A percentile compares a stretch with the other conserved stretches of the same genome.
Conservation (phyloP, 2,329 filamentous ascomycete genomes). For the Aspergillus candidus region DNA sequence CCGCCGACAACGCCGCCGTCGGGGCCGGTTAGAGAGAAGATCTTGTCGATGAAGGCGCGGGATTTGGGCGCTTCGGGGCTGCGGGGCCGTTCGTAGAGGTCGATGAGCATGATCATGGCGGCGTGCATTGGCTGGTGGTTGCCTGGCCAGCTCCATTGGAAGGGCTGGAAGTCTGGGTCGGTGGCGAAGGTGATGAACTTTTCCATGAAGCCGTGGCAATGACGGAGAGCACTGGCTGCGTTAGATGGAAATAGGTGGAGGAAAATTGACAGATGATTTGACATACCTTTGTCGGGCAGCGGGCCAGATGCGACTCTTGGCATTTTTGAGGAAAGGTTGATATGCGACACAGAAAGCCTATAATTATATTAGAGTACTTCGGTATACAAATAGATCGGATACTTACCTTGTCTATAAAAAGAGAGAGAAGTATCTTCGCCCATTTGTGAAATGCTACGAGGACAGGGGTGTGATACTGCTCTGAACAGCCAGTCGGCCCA, state of each 20-base stretch:
- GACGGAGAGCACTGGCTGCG: slow-evolving; percentile 36
- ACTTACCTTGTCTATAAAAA: slow-evolving; percentile 41
- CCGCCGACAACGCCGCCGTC: slow-evolving; percentile 43
- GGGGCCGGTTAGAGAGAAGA: slow-evolving; percentile 41
- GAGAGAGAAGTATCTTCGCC: slow-evolving; percentile 39
- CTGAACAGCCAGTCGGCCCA: slow-evolving; percentile 30
- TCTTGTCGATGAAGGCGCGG: slow-evolving; percentile 42
- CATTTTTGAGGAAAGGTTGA: slow-evolving; percentile 45
- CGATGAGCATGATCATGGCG: slow-evolving; percentile 43
- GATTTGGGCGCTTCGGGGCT: slow-evolving; percentile 42
- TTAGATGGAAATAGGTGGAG: no score
- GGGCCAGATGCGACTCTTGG: slow-evolving; percentile 43
- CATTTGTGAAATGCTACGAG: slow-evolving; percentile 43
- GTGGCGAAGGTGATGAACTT: slow-evolving; percentile 45
- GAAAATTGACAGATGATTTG: no score
- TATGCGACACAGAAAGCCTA: slow-evolving; percentile 45
- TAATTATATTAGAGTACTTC: slow-evolving; percentile 5
- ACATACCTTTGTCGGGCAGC: slow-evolving; percentile 40
- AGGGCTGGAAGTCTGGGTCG: slow-evolving; percentile 43
- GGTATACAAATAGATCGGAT: no score
- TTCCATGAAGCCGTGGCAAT: slow-evolving; percentile 45
- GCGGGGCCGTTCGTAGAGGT: slow-evolving; percentile 43
- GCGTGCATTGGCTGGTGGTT: slow-evolving; percentile 23
- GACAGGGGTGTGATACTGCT: slow-evolving; percentile 40
- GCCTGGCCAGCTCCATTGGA: slow-evolving; percentile 46